These are phyloP conservation scores for Cutaneotrichosporon mucoides DNA, from an alignment of 1,284 basidiomycete genomes.

Conservation along the genomic window DNA sequence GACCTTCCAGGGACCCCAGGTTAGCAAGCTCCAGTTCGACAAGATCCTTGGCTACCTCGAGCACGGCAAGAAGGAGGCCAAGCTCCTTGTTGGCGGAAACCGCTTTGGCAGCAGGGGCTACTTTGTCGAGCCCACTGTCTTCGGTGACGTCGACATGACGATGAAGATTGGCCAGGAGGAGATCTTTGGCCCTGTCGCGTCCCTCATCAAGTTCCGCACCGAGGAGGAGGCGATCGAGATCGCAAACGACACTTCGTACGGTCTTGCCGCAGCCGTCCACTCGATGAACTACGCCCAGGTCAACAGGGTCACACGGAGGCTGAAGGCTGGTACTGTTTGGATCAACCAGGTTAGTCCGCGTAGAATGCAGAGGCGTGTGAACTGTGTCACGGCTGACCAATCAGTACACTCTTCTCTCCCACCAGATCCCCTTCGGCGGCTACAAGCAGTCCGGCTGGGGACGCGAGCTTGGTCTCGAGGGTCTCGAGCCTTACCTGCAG, in stretches of 20 bases:
- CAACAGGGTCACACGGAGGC: slow-evolving; percentile 87
- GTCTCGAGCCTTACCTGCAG: slow-evolving; percentile 39
- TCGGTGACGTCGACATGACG: slow-evolving; percentile 36
- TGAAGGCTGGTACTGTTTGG: slow-evolving; percentile 80
- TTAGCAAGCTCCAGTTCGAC: slow-evolving; percentile 83
- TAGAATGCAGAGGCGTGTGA: no score
- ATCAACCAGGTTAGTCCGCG: slow-evolving; percentile 56
- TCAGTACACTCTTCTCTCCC: slow-evolving; percentile 66
- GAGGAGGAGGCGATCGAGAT: slow-evolving; percentile 57
- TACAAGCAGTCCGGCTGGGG: slow-evolving; percentile 30
- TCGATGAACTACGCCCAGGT: slow-evolving; percentile 83
- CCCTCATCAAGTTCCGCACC: slow-evolving; percentile 48
- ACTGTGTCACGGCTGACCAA: not conserved
- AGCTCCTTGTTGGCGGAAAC: slow-evolving; percentile 69
- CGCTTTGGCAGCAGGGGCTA: slow-evolving; percentile 24
- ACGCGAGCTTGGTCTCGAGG: slow-evolving; percentile 43
- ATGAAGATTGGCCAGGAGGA: slow-evolving; percentile 44
- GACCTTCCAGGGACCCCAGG: slow-evolving; percentile 71
- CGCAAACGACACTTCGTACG: slow-evolving; percentile 80
- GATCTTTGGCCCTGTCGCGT: slow-evolving; percentile 54
- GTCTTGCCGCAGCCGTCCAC: slow-evolving; percentile 83
- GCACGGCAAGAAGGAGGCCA: slow-evolving; percentile 75
- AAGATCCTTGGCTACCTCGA: slow-evolving; percentile 86
- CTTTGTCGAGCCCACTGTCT: slow-evolving; percentile 42
- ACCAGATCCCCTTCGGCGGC: slow-evolving; percentile 55